Evolutionary conservation across 306 rosid genomes (phyloP), one percentile per base, ranked within the genome.

Genomic region (Mimosa bimucronata): DNA sequence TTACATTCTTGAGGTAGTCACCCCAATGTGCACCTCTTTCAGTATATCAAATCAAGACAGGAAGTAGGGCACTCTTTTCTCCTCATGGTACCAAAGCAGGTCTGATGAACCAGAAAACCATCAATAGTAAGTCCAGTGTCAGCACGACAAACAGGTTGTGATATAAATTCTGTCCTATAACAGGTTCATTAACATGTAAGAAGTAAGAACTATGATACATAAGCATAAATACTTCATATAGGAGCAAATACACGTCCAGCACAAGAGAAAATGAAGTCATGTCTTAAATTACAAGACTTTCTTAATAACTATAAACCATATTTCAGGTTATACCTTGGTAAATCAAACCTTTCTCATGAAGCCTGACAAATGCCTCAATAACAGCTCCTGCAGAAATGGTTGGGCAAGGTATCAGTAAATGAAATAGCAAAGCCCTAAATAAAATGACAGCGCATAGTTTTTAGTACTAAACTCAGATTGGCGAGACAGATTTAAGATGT

Each of bases 271-370:
- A 52, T 19, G 58, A 52, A 18, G 58, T 52, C 19, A 46, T 46
- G 25, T 52, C n/a, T 52, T 52, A 21, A 53, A 53, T 53, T 53
- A n/a, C n/a, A 65, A 34, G 7, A 66, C 71, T 37, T 60, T 61
- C 52, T 61, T 18, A 72, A 14, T 28, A 28, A 61, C 38, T 29
- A 76, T 48, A 72, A 83, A 86, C 80, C 92, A 58, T 52, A 64
- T 46, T 72, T 68, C 45, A 62, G 46, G 34, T 42, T 26, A 71
- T 94, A 94, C 98, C 98, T 92, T 91, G 98, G 85, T 94, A 92
- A 68, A 94, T 91, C 85, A 94, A 88, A 74, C 97, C 98, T 88
- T 91, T 94, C 76, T 94, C 97, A 45, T 94, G 98, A 79, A 94
- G 98, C 85, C 88, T 89, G 74, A 94, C 92, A 91, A 94, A 94